Base-by-base conservation (phyloP, 78 protist genomes). In the Chrysochromulina parva region DNA sequence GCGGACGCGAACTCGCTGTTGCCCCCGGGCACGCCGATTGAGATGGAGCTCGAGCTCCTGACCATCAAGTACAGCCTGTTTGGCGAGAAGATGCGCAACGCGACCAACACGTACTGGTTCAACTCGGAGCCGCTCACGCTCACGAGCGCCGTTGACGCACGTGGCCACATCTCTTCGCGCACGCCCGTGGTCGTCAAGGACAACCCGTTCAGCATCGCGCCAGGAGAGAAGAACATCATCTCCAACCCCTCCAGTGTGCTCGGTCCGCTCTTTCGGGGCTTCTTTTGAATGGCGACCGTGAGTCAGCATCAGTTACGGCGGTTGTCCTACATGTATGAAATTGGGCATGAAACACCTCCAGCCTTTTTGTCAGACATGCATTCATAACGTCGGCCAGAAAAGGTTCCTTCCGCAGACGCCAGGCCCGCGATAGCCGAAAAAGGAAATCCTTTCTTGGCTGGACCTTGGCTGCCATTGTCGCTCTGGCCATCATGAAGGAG, bases 21-120 rank as follows among this genome's bases (percentile, higher is more conserved):
- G 53, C 82, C 57, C 9, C 16, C 57, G 24, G 82, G 82, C 82
- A 48, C 82, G 6, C 9, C 55, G 24, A 38, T 74, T 14, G 14
- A 38, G 26, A 3, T 74, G 53, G 82, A 74, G 20, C 11, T 74
- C n/a, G 82, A 74, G 82, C 53, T 48, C 11, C 28, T 28, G 57
- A 74, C 82, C 24, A 74, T 74, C 53, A 38, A 48, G 9, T 74
- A 74, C 55, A 13, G 26, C 24, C 82, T 74, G 4, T 74, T 74
- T 24, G 82, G 82, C 16, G 82, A 74, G 55, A 74, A 6, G 82
- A 74, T 74, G 82, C 82, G 82, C 20, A n/a, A 74, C 22, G 26
- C 82, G 19, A 0, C 53, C 57, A 48, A 74, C 55, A 48, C 4
- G 57, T 48, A 48, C 57, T 74, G 13, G 28, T 74, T 74, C 82